A percentile compares a stretch with the other conserved stretches of the same genome.
Conservation (phyloP, 208 protist genomes). For the Kentomonas sorsogonicus region DNA sequence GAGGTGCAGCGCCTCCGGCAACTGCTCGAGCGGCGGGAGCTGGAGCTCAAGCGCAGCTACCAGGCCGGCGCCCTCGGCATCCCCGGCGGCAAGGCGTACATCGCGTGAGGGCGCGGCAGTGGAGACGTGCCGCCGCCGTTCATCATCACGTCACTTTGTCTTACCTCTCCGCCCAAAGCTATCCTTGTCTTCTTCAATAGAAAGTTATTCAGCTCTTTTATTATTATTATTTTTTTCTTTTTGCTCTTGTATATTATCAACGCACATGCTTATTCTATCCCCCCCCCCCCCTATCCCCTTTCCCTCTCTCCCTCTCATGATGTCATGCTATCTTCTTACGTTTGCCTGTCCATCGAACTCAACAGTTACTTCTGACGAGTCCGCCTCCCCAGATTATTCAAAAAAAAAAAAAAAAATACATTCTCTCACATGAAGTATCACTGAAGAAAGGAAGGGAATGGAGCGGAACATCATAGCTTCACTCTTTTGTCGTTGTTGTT, state of each 20-base stretch:
- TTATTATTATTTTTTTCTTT: conserved; percentile 4
- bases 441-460: too few relatives aligned
- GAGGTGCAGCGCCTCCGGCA: conserved; percentile 41
- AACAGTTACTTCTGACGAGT: too few relatives aligned
- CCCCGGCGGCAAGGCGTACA: too few relatives aligned
- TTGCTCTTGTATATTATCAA: not conserved
- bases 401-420: too few relatives aligned
- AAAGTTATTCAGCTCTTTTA: not conserved
- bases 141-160: conserved; percentile 1
- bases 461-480: too few relatives aligned
- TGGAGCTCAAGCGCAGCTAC: conserved; percentile 52
- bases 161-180: conserved; percentile 4
- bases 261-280: not conserved
- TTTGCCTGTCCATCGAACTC: not conserved
- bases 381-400: too few relatives aligned
- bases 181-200: conserved; percentile 16
- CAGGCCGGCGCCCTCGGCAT: conserved; percentile 7
- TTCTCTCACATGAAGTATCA: too few relatives aligned
- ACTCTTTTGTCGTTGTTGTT: conserved; percentile 6
- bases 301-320: not conserved
- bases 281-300: not conserved
- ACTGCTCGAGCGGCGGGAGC: conserved; percentile 36
- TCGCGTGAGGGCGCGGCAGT: too few relatives aligned
- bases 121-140: not conserved
- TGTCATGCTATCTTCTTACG: not conserved